Evolutionary conservation across 108 stramenopile species (phyloP).

Genomic region (Pseudonitzschia pungens): DNA sequence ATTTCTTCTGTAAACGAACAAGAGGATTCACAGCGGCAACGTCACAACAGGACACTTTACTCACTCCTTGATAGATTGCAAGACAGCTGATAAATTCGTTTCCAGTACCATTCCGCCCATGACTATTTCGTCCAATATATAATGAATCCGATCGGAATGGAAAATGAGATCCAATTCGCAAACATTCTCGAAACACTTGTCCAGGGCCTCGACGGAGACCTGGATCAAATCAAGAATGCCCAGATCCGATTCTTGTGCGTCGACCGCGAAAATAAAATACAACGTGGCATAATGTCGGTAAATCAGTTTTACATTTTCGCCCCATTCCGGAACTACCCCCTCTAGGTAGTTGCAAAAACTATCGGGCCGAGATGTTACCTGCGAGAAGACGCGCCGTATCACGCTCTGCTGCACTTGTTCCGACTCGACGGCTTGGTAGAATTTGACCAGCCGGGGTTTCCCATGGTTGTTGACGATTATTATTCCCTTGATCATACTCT

Average conservation of each 20-base stretch:
- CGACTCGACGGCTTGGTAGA: constrained; percentile 92
- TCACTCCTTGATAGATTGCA: constrained; percentile 88
- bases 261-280: constrained; percentile 99
- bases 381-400: constrained; percentile 93
- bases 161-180: constrained; percentile 99
- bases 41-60: background rate
- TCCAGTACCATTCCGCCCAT: constrained; percentile 99
- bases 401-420: constrained; percentile 94
- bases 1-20: background rate
- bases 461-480: constrained; percentile 99
- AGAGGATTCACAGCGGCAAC: background rate
- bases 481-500: constrained; percentile 89
- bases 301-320: constrained; percentile 95
- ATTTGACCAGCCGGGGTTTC: constrained; percentile 95
- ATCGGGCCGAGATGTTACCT: constrained; percentile 95
- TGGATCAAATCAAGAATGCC: constrained; percentile 99
- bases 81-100: constrained; percentile 92
- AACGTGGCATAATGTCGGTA: constrained; percentile 99
- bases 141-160: constrained; percentile 93
- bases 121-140: constrained; percentile 95
- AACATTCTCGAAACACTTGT: constrained; percentile 99
- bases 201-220: constrained; percentile 99
- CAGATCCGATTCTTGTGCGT: constrained; percentile 95
- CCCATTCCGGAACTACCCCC: constrained; percentile 95
- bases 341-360: constrained; percentile 99